Evolutionary conservation across 2,329 filamentous ascomycete genomes (phyloP), one percentile per base, ranked within the genome.

Genomic region (Uncinocarpus reesii): DNA sequence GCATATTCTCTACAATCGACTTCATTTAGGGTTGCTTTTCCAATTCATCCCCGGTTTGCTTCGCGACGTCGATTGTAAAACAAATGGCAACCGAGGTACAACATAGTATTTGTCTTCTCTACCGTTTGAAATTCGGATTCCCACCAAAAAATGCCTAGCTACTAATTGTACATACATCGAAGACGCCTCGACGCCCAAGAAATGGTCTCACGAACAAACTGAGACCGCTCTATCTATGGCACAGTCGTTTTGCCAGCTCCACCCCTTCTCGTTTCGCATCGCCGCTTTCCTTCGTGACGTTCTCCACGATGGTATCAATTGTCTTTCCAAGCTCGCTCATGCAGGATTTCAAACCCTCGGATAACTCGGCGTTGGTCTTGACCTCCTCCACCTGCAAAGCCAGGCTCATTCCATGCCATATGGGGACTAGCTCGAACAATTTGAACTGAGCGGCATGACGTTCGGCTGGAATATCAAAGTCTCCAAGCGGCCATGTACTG

Each of bases 291-390:
- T 41, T 34, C 5, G 29, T 48, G 5, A 49, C 53, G 10, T 44
- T 35, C 15, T 53, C 45, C 10, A 49, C 44, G 7, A 53, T 32
- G 45, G 73, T 71, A 35, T 74, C 71, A 40, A 80, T 70, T 37
- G 79, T 72, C 58, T 70, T 73, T 29, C 72, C 74, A 16, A 86
- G 69, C 52, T 77, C 55, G 15, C 55, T 51, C 24, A 61, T 50
- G 5, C 57, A 53, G 6, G 48, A 50, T 50, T 57, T 56, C 45
- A 68, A 51, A 10, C 49, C 44, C 8, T 53, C 41, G 5, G 53
- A 45, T 40, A 69, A 45, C 3, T 52, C 32, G 47, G 54, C 54
- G 41, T 65, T 50, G 31, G 51, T 36, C 4, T 58, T 50, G 34
- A 67, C 50, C 18, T 57, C 57, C 13, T 65, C 53, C 18, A 71